phyloP scores from a whole-genome alignment of 768 basidiomycete genomes.

The Floccularia luteovirens region DNA sequence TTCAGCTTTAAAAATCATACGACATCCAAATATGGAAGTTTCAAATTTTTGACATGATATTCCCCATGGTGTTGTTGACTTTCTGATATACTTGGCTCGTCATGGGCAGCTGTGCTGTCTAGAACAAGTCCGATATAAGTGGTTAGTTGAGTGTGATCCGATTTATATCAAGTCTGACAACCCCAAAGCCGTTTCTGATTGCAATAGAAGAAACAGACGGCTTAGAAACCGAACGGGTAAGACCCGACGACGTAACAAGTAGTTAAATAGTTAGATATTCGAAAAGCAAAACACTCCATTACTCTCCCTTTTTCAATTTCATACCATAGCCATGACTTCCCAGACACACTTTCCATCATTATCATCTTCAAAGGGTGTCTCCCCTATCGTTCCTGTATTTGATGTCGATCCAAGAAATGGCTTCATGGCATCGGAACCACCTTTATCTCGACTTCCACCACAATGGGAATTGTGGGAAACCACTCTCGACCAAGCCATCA shows the following conservation, averaged over 20 bases:
- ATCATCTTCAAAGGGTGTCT: slow-evolving; percentile 32
- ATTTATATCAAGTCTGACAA: too few relatives aligned
- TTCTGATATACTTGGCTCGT: too few relatives aligned
- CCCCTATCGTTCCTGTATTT: slow-evolving; percentile 59
- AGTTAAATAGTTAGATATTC: not conserved
- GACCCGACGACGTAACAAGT: not conserved
- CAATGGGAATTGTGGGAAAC: slow-evolving; percentile 73
- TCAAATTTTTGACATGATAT: too few relatives aligned
- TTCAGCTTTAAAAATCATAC: too few relatives aligned
- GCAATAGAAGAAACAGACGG: too few relatives aligned
- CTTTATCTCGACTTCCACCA: slow-evolving; percentile 50
- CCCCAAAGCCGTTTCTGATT: too few relatives aligned
- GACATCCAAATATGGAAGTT: too few relatives aligned
- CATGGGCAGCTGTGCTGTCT: too few relatives aligned
- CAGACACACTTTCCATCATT: too few relatives aligned
- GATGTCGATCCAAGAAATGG: slow-evolving; percentile 89
- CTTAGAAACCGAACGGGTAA: not conserved
- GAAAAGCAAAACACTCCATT: slow-evolving; percentile 2
- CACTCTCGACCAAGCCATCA: slow-evolving; percentile 41
- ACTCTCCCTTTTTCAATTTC: slow-evolving; percentile 4
- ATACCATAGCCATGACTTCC: not conserved
- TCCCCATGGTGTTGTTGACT: too few relatives aligned
- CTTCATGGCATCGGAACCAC: slow-evolving; percentile 81
- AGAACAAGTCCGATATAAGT: too few relatives aligned
- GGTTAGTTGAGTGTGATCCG: too few relatives aligned